phyloP scores from a whole-genome alignment of 1,284 basidiomycete species.

The Wallemia hederae region DNA sequence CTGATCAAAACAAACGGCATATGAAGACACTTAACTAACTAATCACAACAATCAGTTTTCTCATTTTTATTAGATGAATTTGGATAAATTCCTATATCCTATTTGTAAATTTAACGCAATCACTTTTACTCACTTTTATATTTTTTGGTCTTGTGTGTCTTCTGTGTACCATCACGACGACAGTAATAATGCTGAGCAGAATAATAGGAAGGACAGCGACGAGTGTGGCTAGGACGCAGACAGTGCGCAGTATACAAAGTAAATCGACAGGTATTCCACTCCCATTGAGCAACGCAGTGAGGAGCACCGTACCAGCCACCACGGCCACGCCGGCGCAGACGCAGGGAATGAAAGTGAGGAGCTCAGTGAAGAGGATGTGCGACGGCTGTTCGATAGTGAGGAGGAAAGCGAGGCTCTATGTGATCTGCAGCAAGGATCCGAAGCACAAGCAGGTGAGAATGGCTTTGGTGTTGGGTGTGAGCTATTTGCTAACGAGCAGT shows the following conservation, averaged over 20 bases:
- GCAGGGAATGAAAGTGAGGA: slow-evolving; percentile 86
- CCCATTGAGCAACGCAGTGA: neutral
- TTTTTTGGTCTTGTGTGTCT: neutral
- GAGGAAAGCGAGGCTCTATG: slow-evolving; percentile 71
- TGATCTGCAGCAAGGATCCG: slow-evolving; percentile 76
- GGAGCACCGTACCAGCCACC: slow-evolving; percentile 4
- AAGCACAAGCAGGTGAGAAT: slow-evolving; percentile 82
- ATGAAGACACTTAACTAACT: neutral
- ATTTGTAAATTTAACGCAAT: neutral
- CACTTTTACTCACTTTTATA: neutral
- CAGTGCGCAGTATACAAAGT: neutral
- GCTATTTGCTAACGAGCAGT: neutral
- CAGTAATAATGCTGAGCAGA: neutral
- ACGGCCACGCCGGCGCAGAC: slow-evolving; percentile 17
- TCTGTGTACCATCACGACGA: too few species aligned
- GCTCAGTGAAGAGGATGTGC: slow-evolving; percentile 73
- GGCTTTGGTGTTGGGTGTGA: neutral
- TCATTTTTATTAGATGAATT: neutral
- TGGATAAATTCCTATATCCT: slow-evolving; percentile 1
- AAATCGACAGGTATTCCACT: neutral
- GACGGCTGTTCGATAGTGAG: slow-evolving; percentile 61
- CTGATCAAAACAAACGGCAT: neutral
- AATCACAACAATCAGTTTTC: neutral
- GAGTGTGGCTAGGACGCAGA: neutral
- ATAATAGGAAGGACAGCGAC: neutral